Base-by-base conservation (phyloP, 139 green algal species). In the Chlorella vulgaris region DNA sequence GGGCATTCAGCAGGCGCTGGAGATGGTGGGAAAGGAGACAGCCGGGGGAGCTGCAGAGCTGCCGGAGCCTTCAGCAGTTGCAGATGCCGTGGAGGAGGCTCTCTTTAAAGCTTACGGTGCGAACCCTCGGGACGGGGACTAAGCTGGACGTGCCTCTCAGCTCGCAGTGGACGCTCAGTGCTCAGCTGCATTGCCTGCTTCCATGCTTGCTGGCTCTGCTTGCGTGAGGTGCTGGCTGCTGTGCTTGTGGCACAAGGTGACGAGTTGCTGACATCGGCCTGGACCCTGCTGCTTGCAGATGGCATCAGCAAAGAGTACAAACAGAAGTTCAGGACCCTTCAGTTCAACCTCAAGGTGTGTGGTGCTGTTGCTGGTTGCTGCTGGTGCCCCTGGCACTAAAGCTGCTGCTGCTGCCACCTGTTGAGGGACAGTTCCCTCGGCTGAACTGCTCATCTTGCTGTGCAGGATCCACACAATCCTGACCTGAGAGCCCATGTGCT, bases 271-370 rank as follows among this genome's bases (percentile, higher is more conserved):
- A n/a, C n/a, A n/a, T n/a, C n/a, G n/a, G n/a, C n/a, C n/a, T n/a
- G n/a, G n/a, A n/a, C n/a, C n/a, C n/a, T n/a, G n/a, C n/a, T 66
- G 47, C 70, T 33, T 53, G 36, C 67, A 85, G 81, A 78, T 26
- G 86, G 81, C 58, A 53, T 76, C 2, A 86, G 43, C 40, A 86
- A 84, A 61, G 91, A 94, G 19, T 95, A 95, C 89, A 95, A 93
- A 74, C 62, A 80, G 13, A 94, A 93, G 89, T 91, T 88, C 71
- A 85, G 87, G n/a, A 84, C 71, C 36, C 86, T 95, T n/a, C 65
- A 76, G 0, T 95, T 95, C 86, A 95, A 95, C 83, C 83, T 95
- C 35, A 93, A 94, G 81, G 73, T 79, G 36, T 1, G 69, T 19
- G 2, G 2, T 18, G 26, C 4, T n/a, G n/a, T n/a, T n/a, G n/a